A percentile compares a stretch with the other conserved stretches of the same genome.
phyloP scores from a whole-genome alignment of 1,284 basidiomycete species.

The Moesziomyces sp. region DNA sequence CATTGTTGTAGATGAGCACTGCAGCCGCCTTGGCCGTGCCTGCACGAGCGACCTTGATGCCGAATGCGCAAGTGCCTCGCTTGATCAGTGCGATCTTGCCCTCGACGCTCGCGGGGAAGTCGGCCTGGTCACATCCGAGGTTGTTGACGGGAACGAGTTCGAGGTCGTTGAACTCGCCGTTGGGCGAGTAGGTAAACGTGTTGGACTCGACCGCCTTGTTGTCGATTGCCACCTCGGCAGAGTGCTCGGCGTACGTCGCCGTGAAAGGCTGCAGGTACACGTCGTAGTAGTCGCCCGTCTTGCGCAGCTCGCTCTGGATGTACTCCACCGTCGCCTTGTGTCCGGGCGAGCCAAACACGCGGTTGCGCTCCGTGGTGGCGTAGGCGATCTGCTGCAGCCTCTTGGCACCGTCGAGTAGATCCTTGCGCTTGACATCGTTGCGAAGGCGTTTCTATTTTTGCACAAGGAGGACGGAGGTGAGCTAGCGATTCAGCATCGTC shows the following conservation, averaged over 20 bases:
- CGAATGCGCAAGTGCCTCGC: constrained; percentile 28
- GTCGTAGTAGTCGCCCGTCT: constrained; percentile 28
- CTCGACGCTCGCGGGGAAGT: constrained; percentile 22
- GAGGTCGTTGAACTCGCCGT: constrained; percentile 23
- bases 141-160: constrained; percentile 30
- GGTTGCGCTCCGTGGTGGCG: constrained; percentile 25
- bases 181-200: constrained; percentile 37
- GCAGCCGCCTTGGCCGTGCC: constrained; percentile 35
- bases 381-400: constrained; percentile 29
- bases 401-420: constrained; percentile 16
- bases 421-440: constrained; percentile 30
- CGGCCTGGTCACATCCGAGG: constrained; percentile 29
- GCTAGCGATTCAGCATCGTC: background rate
- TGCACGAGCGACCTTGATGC: constrained; percentile 24
- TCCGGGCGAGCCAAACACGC: constrained; percentile 36
- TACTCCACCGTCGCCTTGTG: constrained; percentile 38
- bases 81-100: constrained; percentile 40
- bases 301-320: constrained; percentile 22
- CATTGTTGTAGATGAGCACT: constrained; percentile 36
- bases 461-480: background rate
- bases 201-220: constrained; percentile 12
- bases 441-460: constrained; percentile 23
- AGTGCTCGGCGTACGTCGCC: constrained; percentile 33
- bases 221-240: constrained; percentile 28
- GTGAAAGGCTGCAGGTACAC: constrained; percentile 40